phyloP scores from a whole-genome alignment of 345 rosid species.

The Salix koriyanagi region DNA sequence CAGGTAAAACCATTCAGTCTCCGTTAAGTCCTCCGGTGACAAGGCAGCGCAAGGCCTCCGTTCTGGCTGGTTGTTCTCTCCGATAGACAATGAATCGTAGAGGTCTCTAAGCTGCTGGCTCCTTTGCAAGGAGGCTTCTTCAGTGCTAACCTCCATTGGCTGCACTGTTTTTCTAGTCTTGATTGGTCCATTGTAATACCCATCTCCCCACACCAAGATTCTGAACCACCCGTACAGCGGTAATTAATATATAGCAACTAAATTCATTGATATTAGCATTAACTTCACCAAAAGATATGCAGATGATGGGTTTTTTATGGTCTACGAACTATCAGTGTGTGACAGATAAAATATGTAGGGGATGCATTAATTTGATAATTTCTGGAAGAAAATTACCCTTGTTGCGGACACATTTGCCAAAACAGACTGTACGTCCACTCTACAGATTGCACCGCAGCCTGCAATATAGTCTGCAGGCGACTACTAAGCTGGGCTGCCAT shows the following conservation, averaged over 20 bases:
- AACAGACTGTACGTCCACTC: constrained; percentile 92
- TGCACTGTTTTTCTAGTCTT: constrained; percentile 96
- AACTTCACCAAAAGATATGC: not conserved
- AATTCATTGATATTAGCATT: not conserved
- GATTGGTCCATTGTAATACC: constrained; percentile 94
- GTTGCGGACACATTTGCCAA: constrained; percentile 92
- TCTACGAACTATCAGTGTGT: not conserved
- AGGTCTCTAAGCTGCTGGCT: constrained; percentile 96
- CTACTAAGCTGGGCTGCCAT: constrained; percentile 54
- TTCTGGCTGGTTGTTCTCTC: constrained; percentile 66
- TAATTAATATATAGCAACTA: not conserved
- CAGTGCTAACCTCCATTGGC: constrained; percentile 80
- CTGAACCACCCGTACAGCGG: constrained; percentile 21
- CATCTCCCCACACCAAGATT: constrained; percentile 82
- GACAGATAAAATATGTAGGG: not conserved
- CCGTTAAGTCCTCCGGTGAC: constrained; percentile 94
- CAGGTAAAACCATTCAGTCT: constrained; percentile 93
- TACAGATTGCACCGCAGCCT: constrained; percentile 84
- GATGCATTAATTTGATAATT: not conserved
- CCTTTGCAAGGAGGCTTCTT: constrained; percentile 85
- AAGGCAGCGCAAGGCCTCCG: constrained; percentile 74
- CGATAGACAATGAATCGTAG: constrained; percentile 71
- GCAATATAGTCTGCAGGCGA: constrained; percentile 63
- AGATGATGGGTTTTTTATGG: not conserved
- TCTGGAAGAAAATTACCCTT: constrained; percentile 49